Conservation (phyloP, 768 basidiomycete genomes). For the Cubamyces sp. region DNA sequence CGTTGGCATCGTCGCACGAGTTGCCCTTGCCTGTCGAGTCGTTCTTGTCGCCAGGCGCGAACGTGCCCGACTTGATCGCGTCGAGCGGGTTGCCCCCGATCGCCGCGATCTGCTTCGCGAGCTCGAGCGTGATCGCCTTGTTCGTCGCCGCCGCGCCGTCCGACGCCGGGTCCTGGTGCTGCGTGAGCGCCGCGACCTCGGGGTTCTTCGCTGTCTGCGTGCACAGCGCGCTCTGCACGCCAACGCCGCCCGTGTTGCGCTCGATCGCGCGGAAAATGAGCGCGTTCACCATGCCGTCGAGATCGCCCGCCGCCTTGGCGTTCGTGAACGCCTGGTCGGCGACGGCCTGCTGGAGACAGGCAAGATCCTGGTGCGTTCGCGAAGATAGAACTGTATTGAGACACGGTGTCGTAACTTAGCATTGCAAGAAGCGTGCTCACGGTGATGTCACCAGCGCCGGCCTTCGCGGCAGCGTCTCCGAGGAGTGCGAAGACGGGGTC, state of each 20-base stretch:
- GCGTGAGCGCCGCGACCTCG: constrained; percentile 65
- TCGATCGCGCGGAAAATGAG: constrained; percentile 68
- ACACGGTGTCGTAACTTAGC: not conserved
- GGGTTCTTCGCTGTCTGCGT: constrained; percentile 61
- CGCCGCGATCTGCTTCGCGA: constrained; percentile 65
- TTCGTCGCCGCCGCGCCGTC: constrained; percentile 57
- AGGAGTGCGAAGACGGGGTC: constrained; percentile 69
- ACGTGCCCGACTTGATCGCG: constrained; percentile 64
- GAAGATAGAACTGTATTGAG: not conserved
- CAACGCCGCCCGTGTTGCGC: constrained; percentile 62
- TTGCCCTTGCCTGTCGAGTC: constrained; percentile 55
- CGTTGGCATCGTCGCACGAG: constrained; percentile 44
- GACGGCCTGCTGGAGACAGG: constrained; percentile 66
- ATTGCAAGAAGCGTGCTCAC: constrained; percentile 36
- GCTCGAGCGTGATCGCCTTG: constrained; percentile 64
- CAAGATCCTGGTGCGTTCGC: constrained; percentile 46
- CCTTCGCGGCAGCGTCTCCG: constrained; percentile 64
- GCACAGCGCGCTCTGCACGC: constrained; percentile 51
- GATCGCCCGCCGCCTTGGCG: constrained; percentile 63
- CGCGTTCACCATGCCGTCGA: constrained; percentile 59
- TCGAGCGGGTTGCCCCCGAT: constrained; percentile 64
- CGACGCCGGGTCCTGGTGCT: constrained; percentile 70
- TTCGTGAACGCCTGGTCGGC: constrained; percentile 77
- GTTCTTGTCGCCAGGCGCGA: constrained; percentile 56
- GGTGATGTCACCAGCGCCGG: constrained; percentile 56